Evolutionary conservation across 805 yeast species (phyloP).

Genomic region (Helenozyma rhizophorensis): DNA sequence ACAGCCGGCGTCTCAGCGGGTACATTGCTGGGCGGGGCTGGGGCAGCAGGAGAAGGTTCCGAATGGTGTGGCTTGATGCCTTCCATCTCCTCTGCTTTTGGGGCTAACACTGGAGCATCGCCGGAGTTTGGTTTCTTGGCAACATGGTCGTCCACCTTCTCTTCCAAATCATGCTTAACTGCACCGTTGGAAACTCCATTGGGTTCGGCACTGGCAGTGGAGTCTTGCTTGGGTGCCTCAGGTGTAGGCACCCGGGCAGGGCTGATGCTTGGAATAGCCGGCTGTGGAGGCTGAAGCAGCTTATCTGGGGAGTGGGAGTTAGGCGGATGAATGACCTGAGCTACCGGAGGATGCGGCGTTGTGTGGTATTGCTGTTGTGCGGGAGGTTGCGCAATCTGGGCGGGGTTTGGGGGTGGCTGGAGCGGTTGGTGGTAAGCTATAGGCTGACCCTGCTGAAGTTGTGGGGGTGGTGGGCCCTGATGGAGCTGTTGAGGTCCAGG

Average conservation of each 20-base stretch:
- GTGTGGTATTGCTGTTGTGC: conserved; percentile 4
- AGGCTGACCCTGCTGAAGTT: conserved; percentile 7
- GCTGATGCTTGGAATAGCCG: too few species aligned
- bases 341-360: conserved; percentile 6
- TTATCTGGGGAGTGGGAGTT: background rate
- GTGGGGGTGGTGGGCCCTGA: conserved; percentile 9
- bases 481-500: conserved; percentile 11
- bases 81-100: too few species aligned
- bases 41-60: too few species aligned
- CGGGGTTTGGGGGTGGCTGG: conserved; percentile 11
- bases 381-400: conserved; percentile 2
- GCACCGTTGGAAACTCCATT: conserved; percentile 10
- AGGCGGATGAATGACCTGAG: too few species aligned
- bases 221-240: background rate
- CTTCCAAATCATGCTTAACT: conserved; percentile 37
- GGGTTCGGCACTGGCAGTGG: background rate
- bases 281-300: background rate
- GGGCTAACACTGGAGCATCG: too few species aligned
- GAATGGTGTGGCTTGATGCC: too few species aligned
- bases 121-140: conserved; percentile 21
- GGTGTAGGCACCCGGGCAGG: too few species aligned
- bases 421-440: background rate
- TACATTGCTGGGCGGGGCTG: too few species aligned
- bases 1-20: too few species aligned
- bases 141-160: conserved; percentile 28